These are phyloP conservation scores for Penicillium olsonii DNA, from an alignment of 2,329 filamentous ascomycete species.

Conservation along the genomic window DNA sequence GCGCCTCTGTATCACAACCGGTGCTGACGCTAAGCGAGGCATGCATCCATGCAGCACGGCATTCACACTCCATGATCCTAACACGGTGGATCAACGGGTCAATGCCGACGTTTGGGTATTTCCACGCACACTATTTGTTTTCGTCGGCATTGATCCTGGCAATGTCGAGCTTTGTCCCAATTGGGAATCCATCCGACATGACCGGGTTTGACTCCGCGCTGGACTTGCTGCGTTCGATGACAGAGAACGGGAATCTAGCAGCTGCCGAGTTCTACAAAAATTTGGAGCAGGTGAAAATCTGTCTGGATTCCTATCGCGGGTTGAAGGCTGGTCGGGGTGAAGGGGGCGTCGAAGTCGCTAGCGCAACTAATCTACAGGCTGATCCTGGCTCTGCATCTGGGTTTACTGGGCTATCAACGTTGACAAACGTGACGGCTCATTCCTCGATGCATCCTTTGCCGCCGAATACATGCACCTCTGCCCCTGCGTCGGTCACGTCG, in stretches of 20 bases:
- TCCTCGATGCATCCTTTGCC: neutral
- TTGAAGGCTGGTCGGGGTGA: neutral
- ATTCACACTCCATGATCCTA: constrained; percentile 40
- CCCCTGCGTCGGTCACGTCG: constrained; percentile 4
- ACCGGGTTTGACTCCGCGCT: constrained; percentile 35
- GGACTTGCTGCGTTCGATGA: constrained; percentile 35
- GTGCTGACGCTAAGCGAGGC: constrained; percentile 40
- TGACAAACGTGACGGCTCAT: neutral
- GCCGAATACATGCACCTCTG: neutral
- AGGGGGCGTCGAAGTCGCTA: neutral
- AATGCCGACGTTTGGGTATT: constrained; percentile 42
- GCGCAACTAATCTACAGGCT: neutral
- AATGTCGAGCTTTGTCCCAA: constrained; percentile 38
- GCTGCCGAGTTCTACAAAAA: constrained; percentile 38
- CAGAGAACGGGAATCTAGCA: constrained; percentile 39
- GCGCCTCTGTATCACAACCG: constrained; percentile 37
- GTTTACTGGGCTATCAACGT: neutral
- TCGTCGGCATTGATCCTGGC: constrained; percentile 40
- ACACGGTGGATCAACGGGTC: constrained; percentile 42
- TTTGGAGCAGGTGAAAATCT: constrained; percentile 35
- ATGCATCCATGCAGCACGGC: constrained; percentile 41
- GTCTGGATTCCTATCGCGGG: constrained; percentile 27
- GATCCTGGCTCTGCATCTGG: neutral
- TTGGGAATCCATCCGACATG: constrained; percentile 33
- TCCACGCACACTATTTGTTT: constrained; percentile 44